These are phyloP conservation scores for Zygosaccharomyces pseudobailii DNA, from an alignment of 1,139 yeast species.

Conservation along the genomic window DNA sequence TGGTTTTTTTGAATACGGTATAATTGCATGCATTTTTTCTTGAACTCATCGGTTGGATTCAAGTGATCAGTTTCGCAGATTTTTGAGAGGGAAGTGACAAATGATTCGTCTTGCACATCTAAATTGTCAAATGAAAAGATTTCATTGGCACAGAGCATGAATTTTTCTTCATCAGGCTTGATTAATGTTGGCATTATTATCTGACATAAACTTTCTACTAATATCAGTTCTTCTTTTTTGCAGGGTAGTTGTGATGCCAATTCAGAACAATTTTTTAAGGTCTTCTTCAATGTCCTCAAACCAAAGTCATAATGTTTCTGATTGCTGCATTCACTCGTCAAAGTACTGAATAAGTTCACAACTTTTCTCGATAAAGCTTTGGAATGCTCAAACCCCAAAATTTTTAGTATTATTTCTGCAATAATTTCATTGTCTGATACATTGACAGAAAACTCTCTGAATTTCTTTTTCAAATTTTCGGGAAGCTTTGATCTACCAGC, in stretches of 20 bases:
- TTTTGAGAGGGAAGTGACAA: background rate
- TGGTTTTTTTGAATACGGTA: conserved; percentile 59
- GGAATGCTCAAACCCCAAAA: conserved; percentile 65
- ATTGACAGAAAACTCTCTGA: conserved; percentile 71
- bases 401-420: conserved; percentile 63
- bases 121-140: background rate
- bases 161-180: conserved; percentile 1
- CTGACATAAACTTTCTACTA: conserved; percentile 4
- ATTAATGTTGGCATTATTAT: conserved; percentile 4
- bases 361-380: conserved; percentile 43
- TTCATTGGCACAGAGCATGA: background rate
- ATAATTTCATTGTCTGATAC: conserved; percentile 68
- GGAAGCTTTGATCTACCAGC: conserved; percentile 81
- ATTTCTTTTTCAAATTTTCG: conserved; percentile 76
- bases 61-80: conserved; percentile 5
- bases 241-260: background rate
- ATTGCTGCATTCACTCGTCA: conserved; percentile 40
- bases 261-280: conserved; percentile 35
- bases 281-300: conserved; percentile 60
- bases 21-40: conserved; percentile 58
- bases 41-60: conserved; percentile 40
- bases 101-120: background rate
- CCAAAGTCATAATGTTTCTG: conserved; percentile 92
- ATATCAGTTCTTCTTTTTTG: conserved; percentile 1
- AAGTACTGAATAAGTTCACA: conserved; percentile 51